Evolutionary conservation across 2,329 filamentous ascomycete genomes (phyloP).

Genomic region (Thielaviopsis populi): DNA sequence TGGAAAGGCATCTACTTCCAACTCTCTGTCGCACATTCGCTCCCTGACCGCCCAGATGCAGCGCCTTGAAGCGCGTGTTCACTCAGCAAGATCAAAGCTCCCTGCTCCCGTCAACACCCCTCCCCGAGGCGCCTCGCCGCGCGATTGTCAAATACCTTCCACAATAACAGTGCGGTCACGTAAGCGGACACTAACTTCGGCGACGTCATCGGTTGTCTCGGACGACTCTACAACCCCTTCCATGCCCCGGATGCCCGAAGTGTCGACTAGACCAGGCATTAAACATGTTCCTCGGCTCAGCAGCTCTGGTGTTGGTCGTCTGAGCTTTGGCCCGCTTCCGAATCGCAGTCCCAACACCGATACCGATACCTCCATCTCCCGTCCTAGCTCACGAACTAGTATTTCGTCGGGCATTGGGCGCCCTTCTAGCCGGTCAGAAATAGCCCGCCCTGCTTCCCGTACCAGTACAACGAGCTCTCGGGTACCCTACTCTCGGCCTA

Average conservation of each 20-base stretch:
- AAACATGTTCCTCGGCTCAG: conserved; percentile 44
- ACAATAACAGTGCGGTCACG: conserved; percentile 51
- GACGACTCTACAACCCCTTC: conserved; percentile 35
- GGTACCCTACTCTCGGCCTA: conserved; percentile 49
- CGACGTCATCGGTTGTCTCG: conserved; percentile 31
- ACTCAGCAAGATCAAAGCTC: conserved; percentile 79
- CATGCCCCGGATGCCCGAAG: conserved; percentile 23
- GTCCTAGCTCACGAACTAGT: conserved; percentile 61
- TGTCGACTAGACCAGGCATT: conserved; percentile 24
- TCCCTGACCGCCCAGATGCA: conserved; percentile 94
- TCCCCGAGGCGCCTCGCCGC: conserved; percentile 58
- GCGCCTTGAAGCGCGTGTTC: conserved; percentile 82
- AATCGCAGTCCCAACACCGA: conserved; percentile 37
- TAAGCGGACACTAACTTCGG: conserved; percentile 49
- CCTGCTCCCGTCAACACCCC: conserved; percentile 68
- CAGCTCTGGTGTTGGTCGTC: conserved; percentile 44
- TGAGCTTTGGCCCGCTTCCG: conserved; percentile 48
- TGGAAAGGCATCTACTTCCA: conserved; percentile 38
- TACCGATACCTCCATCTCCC: conserved; percentile 33
- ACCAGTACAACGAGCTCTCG: conserved; percentile 42
- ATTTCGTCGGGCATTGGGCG: conserved; percentile 36
- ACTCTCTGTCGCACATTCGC: conserved; percentile 81
- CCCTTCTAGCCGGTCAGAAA: conserved; percentile 39
- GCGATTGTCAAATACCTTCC: conserved; percentile 37
- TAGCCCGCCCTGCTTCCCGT: conserved; percentile 49